These are phyloP conservation scores for Strobilomyces confusus DNA, from an alignment of 768 basidiomycete species.

Conservation along the genomic window DNA sequence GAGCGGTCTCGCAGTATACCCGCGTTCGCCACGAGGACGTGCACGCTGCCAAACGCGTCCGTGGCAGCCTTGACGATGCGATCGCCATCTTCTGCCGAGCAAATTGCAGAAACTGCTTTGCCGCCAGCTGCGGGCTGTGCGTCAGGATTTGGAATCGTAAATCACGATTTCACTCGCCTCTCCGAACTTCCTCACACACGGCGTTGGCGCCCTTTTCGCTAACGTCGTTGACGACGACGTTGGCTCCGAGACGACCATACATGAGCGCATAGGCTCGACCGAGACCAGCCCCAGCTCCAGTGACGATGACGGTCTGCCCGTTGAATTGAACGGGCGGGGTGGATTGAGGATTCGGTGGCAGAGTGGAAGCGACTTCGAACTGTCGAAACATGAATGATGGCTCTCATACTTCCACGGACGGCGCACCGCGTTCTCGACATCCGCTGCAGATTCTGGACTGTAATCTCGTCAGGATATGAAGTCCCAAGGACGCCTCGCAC, in stretches of 20 bases:
- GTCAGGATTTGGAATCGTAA: background rate
- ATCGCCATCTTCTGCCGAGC: conserved; percentile 90
- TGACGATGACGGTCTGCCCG: conserved; percentile 88
- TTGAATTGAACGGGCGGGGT: conserved; percentile 74
- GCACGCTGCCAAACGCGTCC: conserved; percentile 83
- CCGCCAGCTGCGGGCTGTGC: conserved; percentile 62
- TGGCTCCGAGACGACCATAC: conserved; percentile 91
- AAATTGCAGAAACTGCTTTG: conserved; percentile 77
- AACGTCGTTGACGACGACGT: conserved; percentile 95
- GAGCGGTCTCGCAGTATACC: conserved; percentile 93
- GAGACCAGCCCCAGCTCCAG: conserved; percentile 92
- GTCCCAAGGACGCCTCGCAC: conserved; percentile 19
- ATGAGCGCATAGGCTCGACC: conserved; percentile 90
- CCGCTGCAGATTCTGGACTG: conserved; percentile 64
- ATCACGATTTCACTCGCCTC: conserved; percentile 43
- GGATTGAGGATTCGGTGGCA: conserved; percentile 66
- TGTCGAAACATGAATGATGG: conserved; percentile 28
- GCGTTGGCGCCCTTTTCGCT: conserved; percentile 77
- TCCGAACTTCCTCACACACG: conserved; percentile 84
- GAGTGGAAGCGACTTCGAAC: conserved; percentile 58
- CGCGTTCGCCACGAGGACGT: conserved; percentile 88
- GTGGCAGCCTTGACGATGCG: conserved; percentile 82
- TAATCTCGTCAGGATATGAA: conserved; percentile 8
- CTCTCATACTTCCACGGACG: background rate
- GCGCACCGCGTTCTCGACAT: conserved; percentile 55